phyloP scores from a whole-genome alignment of 176 grass and related monocot species.

The Eragrostis curvula region DNA sequence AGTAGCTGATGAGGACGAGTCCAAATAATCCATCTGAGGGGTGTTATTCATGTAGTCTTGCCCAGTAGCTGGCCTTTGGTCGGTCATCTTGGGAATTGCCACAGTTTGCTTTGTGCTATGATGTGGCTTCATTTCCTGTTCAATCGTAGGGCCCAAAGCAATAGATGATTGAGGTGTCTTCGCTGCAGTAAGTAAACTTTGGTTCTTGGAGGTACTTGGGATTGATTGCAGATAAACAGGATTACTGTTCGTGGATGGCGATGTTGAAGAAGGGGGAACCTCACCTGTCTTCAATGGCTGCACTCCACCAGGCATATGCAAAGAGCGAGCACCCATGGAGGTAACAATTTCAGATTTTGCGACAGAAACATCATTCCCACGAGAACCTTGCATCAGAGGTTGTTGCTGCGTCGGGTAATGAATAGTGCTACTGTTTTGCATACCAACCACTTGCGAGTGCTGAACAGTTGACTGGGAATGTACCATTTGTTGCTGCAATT shows the following conservation, averaged over 20 bases:
- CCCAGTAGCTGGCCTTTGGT: conserved; percentile 47
- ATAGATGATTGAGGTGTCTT: conserved; percentile 66
- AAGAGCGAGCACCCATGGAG: conserved; percentile 47
- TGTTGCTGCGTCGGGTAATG: conserved; percentile 49
- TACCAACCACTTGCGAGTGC: conserved; percentile 46
- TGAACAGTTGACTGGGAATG: conserved; percentile 50
- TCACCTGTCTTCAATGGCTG: conserved; percentile 49
- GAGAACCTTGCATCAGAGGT: conserved; percentile 37
- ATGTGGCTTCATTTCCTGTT: conserved; percentile 43
- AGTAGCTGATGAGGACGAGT: conserved; percentile 80
- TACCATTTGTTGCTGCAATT: conserved; percentile 62
- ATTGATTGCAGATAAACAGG: conserved; percentile 51
- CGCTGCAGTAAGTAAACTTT: conserved; percentile 41
- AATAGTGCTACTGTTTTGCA: conserved; percentile 39
- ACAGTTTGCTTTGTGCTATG: conserved; percentile 46
- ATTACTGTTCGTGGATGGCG: conserved; percentile 55
- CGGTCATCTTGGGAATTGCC: conserved; percentile 56
- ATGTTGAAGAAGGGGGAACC: conserved; percentile 62
- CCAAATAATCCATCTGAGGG: conserved; percentile 65
- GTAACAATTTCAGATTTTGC: conserved; percentile 49
- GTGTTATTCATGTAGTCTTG: conserved; percentile 58
- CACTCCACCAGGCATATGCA: conserved; percentile 39
- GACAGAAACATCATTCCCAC: conserved; percentile 31
- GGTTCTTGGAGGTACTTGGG: conserved; percentile 51
- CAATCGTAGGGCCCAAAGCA: conserved; percentile 42